These are phyloP conservation scores for Daucus carota DNA, from an alignment of 129 eudicot genomes.

Conservation along the genomic window DNA sequence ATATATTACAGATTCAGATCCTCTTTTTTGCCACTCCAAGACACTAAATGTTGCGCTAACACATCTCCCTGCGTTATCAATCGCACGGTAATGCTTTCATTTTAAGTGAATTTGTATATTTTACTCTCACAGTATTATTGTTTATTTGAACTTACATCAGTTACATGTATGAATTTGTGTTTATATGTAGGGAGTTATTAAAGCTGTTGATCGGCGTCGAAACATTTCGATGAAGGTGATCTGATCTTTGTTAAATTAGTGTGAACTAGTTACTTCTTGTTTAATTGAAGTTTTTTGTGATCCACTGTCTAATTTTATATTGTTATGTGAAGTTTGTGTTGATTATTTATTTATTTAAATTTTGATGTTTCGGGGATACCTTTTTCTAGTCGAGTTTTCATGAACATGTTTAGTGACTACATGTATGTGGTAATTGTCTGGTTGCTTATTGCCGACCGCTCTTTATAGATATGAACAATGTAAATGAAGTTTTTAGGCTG, in stretches of 20 bases:
- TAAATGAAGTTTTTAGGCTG: background rate
- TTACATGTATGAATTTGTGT: background rate
- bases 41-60: constrained; percentile 31
- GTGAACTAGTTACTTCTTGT: constrained; percentile 1
- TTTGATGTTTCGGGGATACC: background rate
- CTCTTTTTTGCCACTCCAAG: constrained; percentile 42
- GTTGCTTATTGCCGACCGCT: background rate
- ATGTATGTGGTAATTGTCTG: background rate
- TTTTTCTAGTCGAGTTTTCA: background rate
- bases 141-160: background rate
- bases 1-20: constrained; percentile 29
- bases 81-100: constrained; percentile 28
- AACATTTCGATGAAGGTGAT: constrained; percentile 29
- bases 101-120: background rate
- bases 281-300: constrained; percentile 5
- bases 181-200: constrained; percentile 37
- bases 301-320: background rate
- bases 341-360: background rate
- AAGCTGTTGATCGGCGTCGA: constrained; percentile 25
- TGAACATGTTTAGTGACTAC: background rate
- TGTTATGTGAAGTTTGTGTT: background rate
- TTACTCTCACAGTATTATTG: no score
- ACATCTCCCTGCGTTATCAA: constrained; percentile 24
- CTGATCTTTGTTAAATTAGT: background rate
- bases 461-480: background rate